Conservation (phyloP, 2,329 filamentous ascomycete genomes). For the Epichloe gansuensis region DNA sequence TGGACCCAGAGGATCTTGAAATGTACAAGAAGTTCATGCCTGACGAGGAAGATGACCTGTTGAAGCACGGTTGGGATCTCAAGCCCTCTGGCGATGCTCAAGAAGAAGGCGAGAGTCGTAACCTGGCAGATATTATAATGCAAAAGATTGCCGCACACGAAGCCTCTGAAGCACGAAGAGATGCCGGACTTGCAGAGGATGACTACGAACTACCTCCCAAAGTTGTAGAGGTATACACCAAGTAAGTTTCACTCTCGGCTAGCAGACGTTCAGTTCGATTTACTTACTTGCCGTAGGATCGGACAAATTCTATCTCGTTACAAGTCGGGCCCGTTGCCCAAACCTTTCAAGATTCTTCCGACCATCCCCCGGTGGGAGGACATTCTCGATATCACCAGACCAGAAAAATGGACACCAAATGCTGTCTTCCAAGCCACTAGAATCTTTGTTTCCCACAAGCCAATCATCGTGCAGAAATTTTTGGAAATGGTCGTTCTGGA, state of each 20-base stretch:
- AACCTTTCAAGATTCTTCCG: slow-evolving; percentile 94
- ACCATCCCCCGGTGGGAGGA: slow-evolving; percentile 85
- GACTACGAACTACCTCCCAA: slow-evolving; percentile 79
- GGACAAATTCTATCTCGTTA: slow-evolving; percentile 82
- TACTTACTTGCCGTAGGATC: slow-evolving; percentile 39
- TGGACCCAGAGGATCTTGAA: slow-evolving; percentile 80
- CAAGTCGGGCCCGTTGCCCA: slow-evolving; percentile 91
- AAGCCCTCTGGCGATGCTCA: slow-evolving; percentile 33
- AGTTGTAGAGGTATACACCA: slow-evolving; percentile 86
- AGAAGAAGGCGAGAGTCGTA: slow-evolving; percentile 44
- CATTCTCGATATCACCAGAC: slow-evolving; percentile 71
- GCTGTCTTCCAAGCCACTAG: slow-evolving; percentile 77
- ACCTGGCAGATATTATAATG: slow-evolving; percentile 84
- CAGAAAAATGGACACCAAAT: slow-evolving; percentile 62
- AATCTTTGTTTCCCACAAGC: slow-evolving; percentile 80
- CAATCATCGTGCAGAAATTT: slow-evolving; percentile 68
- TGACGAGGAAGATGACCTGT: slow-evolving; percentile 55
- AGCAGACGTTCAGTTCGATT: neutral
- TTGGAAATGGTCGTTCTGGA: slow-evolving; percentile 79
- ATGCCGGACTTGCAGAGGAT: slow-evolving; percentile 52
- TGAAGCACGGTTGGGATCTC: slow-evolving; percentile 49
- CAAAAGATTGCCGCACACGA: slow-evolving; percentile 91
- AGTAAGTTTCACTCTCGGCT: slow-evolving; percentile 35
- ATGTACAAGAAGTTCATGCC: slow-evolving; percentile 86
- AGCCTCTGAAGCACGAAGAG: slow-evolving; percentile 41